Percentiles rank a stretch among this genome's conserved stretches.
phyloP scores from a whole-genome alignment of 2,329 filamentous ascomycete species.

The Xylariomycetidae sp. region DNA sequence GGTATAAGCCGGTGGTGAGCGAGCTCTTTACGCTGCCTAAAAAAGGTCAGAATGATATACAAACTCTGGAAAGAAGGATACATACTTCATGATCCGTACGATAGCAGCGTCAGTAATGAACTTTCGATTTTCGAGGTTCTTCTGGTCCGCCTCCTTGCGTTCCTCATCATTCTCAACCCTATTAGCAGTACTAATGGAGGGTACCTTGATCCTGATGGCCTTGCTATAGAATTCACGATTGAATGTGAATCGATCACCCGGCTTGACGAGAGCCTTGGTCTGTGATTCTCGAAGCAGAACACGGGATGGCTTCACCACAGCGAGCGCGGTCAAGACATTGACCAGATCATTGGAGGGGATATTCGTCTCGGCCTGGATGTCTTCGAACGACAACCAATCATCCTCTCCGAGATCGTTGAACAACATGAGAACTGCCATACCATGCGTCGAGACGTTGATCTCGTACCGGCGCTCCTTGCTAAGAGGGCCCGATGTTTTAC shows the following conservation, averaged over 20 bases:
- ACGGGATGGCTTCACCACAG: slow-evolving; percentile 71
- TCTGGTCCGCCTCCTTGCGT: slow-evolving; percentile 67
- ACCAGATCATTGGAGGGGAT: slow-evolving; percentile 72
- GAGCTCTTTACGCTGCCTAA: slow-evolving; percentile 68
- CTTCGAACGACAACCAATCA: slow-evolving; percentile 57
- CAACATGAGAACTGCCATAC: slow-evolving; percentile 81
- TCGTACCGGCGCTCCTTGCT: slow-evolving; percentile 74
- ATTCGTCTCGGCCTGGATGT: slow-evolving; percentile 77
- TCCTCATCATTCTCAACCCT: slow-evolving; percentile 75
- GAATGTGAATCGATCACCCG: slow-evolving; percentile 74
- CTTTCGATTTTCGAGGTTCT: slow-evolving; percentile 67
- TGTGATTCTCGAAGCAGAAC: slow-evolving; percentile 77
- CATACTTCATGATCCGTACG: slow-evolving; percentile 82
- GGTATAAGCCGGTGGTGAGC: slow-evolving; percentile 64
- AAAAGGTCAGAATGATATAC: background rate
- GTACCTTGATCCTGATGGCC: slow-evolving; percentile 83
- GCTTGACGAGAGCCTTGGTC: slow-evolving; percentile 66
- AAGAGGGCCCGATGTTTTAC: slow-evolving; percentile 60
- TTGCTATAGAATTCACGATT: slow-evolving; percentile 79
- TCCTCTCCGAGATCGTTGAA: slow-evolving; percentile 72
- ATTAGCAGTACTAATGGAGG: slow-evolving; percentile 74
- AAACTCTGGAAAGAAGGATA: background rate
- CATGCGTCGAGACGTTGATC: slow-evolving; percentile 86
- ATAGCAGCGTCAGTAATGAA: slow-evolving; percentile 73
- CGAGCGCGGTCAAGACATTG: slow-evolving; percentile 74